Base-by-base conservation (phyloP, 768 basidiomycete genomes). In the Podaxis sp. region DNA sequence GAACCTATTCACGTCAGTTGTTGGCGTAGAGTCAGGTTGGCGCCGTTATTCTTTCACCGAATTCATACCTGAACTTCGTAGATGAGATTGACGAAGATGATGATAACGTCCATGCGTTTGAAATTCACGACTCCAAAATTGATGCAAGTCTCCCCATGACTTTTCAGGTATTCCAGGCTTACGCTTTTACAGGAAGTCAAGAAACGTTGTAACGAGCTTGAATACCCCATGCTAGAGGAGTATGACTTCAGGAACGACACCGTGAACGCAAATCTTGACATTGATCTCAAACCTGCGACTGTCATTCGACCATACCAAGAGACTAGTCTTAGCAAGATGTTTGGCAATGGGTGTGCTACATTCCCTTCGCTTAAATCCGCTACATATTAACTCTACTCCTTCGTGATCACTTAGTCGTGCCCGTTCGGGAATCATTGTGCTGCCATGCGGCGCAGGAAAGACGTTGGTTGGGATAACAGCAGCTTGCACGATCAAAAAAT, bases 381-480 rank as follows among this genome's bases (percentile, higher is more conserved):
- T 39, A 19, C 4, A 59, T 63, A 53, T 52, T 51, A 48, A 54
- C 22, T 55, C 59, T 53, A 24, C 22, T 13, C 26, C n/a, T 36
- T 26, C 42, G 8, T 22, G 30, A 3, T 36, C n/a, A 49, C 19
- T 17, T 38, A 96, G 96, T 55, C 96, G 97, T 72, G 97, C 97
- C 52, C 87, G 97, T 60, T 97, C 95, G 49, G 97, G 97, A 2
- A 99, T 99, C 69, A 99, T 99, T 65, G 97, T 99, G 1, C 80
- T 99, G 22, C 97, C 97, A 36, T 99, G 97, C 73, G 97, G 97
- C 58, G 97, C 97, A 48, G 97, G 97, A 36, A 99, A 99, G 80
- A 99, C 97, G 12, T 83, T 99, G 4, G 97, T 99, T 9, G 97
- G 97, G n/a, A 98, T 99, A 71, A 99, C 96, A 2, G 97, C 97